Conservation (phyloP, 805 yeast genomes). For the Lipomyces yamanashiensis region DNA sequence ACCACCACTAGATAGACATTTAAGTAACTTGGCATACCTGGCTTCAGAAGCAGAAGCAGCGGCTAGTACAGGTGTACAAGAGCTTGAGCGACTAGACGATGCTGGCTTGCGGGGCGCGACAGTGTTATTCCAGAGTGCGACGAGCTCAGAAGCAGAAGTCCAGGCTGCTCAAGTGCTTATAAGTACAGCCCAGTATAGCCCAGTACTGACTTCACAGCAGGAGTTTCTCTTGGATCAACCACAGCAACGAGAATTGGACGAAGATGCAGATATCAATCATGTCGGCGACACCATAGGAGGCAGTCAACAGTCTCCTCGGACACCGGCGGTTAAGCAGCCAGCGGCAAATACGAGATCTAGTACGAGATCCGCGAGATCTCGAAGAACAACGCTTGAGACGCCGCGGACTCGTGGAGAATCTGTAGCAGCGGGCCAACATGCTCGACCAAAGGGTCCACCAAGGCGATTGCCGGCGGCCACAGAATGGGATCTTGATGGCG, state of each 20-base stretch:
- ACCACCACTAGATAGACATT: neutral
- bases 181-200: neutral
- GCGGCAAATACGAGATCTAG: neutral
- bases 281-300: slow-evolving; percentile 3
- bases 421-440: too few species aligned
- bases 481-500: slow-evolving; percentile 1
- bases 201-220: neutral
- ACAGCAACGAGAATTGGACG: neutral
- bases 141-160: neutral
- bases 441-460: too few species aligned
- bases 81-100: neutral
- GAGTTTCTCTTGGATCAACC: too few species aligned
- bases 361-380: neutral
- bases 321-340: neutral
- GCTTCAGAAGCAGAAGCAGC: neutral
- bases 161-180: neutral
- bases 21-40: neutral
- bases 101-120: neutral
- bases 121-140: neutral
- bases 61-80: neutral
- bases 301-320: neutral
- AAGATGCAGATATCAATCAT: neutral
- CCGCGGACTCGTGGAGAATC: too few species aligned
- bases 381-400: too few species aligned
- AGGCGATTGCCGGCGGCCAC: neutral